Evolutionary conservation across 2,329 filamentous ascomycete species (phyloP), one percentile per base, ranked within the genome.

Genomic region (Nothopassalora personata): DNA sequence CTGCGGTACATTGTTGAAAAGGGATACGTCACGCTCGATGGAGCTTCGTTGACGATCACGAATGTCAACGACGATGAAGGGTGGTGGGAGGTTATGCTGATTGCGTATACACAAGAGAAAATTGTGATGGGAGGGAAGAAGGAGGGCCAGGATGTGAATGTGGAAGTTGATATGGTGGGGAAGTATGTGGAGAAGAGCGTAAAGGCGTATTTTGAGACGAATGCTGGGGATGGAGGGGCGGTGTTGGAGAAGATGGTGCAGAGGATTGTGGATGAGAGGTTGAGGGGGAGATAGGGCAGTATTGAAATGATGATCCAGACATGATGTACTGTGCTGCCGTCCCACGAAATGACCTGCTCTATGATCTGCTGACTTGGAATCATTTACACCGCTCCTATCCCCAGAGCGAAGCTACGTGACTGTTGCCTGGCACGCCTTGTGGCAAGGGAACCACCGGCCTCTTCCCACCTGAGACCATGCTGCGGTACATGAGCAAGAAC

Each of bases 71-170:
- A 97, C 74, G 83, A 85, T 65, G 86, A 88, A 46, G 95, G 91
- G 74, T 97, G 87, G 84, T 88, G 83, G 77, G 94, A 97, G 82
- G 88, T 99, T 53, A 99, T 99, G 94, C 80, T 99, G 62, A 97
- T 99, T 73, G 84, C 89, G 8, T 99, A 99, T 75, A 97, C 94
- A 10, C 94, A 97, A 78, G 90, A 93, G 75, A 89, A 89, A 74
- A 87, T 99, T 15, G 88, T 96, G 15, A 86, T 91, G 63, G 90
- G 89, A 2, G 80, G 79, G 54, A 97, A 97, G 83, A 80, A 83
- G 75, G 77, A 82, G 31, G 91, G 92, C 2, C 90, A 96, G 5
- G 83, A 86, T 53, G 90, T 96, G 61, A 97, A 97, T 71, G 84
- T 97, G 36, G 92, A 97, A 79, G 93, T 96, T 56, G 92, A 97